phyloP scores from a whole-genome alignment of 805 yeast species.

The Ogataea nonfermentans region DNA sequence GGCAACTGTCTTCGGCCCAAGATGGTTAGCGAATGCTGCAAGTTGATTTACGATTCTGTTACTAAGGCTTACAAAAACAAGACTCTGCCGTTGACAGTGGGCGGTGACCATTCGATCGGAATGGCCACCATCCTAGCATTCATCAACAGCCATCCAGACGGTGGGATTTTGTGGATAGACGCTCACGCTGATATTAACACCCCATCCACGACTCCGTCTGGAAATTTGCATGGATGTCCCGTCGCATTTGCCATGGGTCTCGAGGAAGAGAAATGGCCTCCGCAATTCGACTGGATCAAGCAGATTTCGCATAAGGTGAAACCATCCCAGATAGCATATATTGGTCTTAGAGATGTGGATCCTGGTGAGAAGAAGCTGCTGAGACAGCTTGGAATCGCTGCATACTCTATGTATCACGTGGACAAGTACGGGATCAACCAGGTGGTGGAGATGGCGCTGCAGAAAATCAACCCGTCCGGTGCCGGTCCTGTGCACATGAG shows the following conservation, averaged over 20 bases:
- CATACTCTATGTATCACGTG: constrained; percentile 93
- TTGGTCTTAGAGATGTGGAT: constrained; percentile 94
- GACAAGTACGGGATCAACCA: constrained; percentile 91
- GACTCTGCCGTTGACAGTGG: constrained; percentile 76
- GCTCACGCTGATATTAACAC: constrained; percentile 98
- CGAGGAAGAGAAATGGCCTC: constrained; percentile 64
- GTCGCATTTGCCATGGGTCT: constrained; percentile 87
- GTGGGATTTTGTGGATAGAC: constrained; percentile 92
- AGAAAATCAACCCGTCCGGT: constrained; percentile 68
- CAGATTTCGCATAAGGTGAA: constrained; percentile 57
- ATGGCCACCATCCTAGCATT: constrained; percentile 91
- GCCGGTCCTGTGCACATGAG: constrained; percentile 79
- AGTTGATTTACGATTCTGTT: constrained; percentile 62
- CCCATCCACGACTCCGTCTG: constrained; percentile 75
- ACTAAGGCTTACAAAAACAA: constrained; percentile 44
- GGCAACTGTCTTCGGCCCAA: constrained; percentile 67
- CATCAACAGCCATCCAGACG: constrained; percentile 73
- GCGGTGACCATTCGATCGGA: constrained; percentile 97
- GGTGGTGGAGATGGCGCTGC: constrained; percentile 89
- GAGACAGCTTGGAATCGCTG: constrained; percentile 68
- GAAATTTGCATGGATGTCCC: constrained; percentile 96
- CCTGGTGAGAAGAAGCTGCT: constrained; percentile 76
- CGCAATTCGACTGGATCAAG: constrained; percentile 67
- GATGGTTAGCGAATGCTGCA: constrained; percentile 72
- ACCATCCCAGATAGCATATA: constrained; percentile 77